Percentiles rank a stretch among this genome's conserved stretches.
Conservation (phyloP, 2,329 filamentous ascomycete genomes). For the Alternaria sp. region DNA sequence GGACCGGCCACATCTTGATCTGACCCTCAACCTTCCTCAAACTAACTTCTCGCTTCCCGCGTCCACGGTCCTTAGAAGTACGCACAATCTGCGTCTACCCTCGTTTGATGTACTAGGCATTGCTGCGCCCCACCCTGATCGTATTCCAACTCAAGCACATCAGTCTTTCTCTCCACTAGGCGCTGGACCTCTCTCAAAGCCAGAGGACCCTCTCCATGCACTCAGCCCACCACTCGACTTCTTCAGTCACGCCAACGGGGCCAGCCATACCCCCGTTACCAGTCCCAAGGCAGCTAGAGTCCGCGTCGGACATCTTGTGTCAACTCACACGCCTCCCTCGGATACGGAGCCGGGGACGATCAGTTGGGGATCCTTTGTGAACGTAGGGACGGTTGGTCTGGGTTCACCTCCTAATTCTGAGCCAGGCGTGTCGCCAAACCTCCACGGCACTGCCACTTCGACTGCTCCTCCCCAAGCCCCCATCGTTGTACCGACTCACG, state of each 20-base stretch:
- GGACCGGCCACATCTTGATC: constrained; percentile 35
- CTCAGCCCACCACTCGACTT: constrained; percentile 44
- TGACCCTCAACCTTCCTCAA: constrained; percentile 37
- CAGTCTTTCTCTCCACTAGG: constrained; percentile 45
- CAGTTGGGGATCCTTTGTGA: constrained; percentile 52
- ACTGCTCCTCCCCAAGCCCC: constrained; percentile 34
- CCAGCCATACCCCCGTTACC: constrained; percentile 23
- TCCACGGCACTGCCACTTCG: constrained; percentile 30
- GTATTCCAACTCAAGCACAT: constrained; percentile 38
- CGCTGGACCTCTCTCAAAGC: constrained; percentile 50
- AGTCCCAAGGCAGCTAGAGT: constrained; percentile 35
- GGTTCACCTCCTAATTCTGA: constrained; percentile 54
- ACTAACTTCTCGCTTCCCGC: constrained; percentile 43
- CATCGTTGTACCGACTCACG: constrained; percentile 37
- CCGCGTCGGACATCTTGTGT: constrained; percentile 48
- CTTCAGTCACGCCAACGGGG: constrained; percentile 28
- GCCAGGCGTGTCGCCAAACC: constrained; percentile 43
- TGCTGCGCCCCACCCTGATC: constrained; percentile 57
- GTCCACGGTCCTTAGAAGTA: constrained; percentile 41
- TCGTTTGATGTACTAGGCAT: constrained; percentile 64
- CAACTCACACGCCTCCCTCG: constrained; percentile 57
- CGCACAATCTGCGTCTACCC: constrained; percentile 59
- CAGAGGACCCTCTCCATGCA: constrained; percentile 53
- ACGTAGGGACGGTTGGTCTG: constrained; percentile 47
- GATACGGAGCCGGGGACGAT: constrained; percentile 55